These are phyloP conservation scores for Cryptococcus sp. DNA, from an alignment of 1,284 basidiomycete species.

Conservation along the genomic window DNA sequence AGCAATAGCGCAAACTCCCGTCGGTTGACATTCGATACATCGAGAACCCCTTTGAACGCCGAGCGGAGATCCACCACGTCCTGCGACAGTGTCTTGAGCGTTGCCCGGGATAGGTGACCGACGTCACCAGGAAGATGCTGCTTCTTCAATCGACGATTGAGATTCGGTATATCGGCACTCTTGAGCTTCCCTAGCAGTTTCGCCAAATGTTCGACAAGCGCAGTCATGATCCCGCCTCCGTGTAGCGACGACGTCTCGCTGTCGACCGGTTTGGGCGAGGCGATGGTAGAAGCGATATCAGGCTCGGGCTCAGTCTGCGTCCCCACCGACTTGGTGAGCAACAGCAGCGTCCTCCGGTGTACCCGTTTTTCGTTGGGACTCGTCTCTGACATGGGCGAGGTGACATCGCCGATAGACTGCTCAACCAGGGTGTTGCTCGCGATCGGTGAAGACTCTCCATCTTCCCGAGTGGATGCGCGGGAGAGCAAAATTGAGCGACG, in stretches of 20 bases:
- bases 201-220: slow-evolving; percentile 65
- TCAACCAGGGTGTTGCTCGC: slow-evolving; percentile 22
- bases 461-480: slow-evolving; percentile 22
- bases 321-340: slow-evolving; percentile 60
- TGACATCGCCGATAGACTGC: slow-evolving; percentile 13
- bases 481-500: slow-evolving; percentile 33
- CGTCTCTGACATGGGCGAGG: slow-evolving; percentile 21
- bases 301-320: slow-evolving; percentile 63
- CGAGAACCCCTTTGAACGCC: slow-evolving; percentile 63
- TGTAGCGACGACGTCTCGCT: slow-evolving; percentile 34
- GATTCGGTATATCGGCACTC: slow-evolving; percentile 78
- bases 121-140: slow-evolving; percentile 82
- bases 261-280: slow-evolving; percentile 15
- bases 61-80: slow-evolving; percentile 67
- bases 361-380: slow-evolving; percentile 18
- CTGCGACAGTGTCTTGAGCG: slow-evolving; percentile 66
- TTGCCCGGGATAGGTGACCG: slow-evolving; percentile 77
- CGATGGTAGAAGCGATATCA: slow-evolving; percentile 6
- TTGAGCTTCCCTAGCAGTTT: slow-evolving; percentile 64
- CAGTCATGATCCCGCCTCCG: slow-evolving; percentile 15
- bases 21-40: slow-evolving; percentile 61
- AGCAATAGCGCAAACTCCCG: slow-evolving; percentile 79
- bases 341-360: slow-evolving; percentile 50
- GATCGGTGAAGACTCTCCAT: slow-evolving; percentile 21
- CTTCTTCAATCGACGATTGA: slow-evolving; percentile 83